Evolutionary conservation across 208 protist species (phyloP).

Genomic region (Trypanosomatidae sp.): DNA sequence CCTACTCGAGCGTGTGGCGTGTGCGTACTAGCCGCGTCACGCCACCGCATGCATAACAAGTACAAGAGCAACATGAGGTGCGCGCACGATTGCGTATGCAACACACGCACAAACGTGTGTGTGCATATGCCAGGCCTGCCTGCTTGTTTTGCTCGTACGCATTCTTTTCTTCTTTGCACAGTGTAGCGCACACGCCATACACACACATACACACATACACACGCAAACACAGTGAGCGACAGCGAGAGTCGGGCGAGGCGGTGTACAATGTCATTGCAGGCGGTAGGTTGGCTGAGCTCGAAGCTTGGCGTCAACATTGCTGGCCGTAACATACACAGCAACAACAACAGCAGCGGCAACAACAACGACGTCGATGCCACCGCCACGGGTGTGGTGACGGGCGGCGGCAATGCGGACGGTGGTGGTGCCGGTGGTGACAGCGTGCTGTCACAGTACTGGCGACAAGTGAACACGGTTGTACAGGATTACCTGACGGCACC

Average conservation of each 20-base stretch:
- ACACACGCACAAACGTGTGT: background rate
- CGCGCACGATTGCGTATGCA: too few species aligned
- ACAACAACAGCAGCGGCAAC: too few species aligned
- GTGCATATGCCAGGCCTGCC: background rate
- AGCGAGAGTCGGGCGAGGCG: background rate
- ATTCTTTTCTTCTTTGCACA: background rate
- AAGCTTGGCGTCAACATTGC: conserved; percentile 75
- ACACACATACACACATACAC: background rate
- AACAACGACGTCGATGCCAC: too few species aligned
- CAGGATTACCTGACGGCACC: too few species aligned
- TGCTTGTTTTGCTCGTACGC: background rate
- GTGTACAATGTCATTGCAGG: conserved; percentile 41
- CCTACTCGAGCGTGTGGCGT: too few species aligned
- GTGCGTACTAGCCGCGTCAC: too few species aligned
- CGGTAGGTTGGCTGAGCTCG: conserved; percentile 55
- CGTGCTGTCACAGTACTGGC: background rate
- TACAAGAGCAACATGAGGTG: too few species aligned
- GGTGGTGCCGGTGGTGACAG: background rate
- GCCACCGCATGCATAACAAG: too few species aligned
- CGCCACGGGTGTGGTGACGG: too few species aligned
- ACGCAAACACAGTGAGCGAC: background rate
- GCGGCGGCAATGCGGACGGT: conserved; percentile 2
- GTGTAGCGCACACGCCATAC: background rate
- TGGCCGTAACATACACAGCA: conserved; percentile 7
- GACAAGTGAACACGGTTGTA: too few species aligned